Percentiles rank a stretch among this genome's conserved stretches.
Conservation (phyloP, 1,139 yeast genomes). For the Kodamaea fungicola region DNA sequence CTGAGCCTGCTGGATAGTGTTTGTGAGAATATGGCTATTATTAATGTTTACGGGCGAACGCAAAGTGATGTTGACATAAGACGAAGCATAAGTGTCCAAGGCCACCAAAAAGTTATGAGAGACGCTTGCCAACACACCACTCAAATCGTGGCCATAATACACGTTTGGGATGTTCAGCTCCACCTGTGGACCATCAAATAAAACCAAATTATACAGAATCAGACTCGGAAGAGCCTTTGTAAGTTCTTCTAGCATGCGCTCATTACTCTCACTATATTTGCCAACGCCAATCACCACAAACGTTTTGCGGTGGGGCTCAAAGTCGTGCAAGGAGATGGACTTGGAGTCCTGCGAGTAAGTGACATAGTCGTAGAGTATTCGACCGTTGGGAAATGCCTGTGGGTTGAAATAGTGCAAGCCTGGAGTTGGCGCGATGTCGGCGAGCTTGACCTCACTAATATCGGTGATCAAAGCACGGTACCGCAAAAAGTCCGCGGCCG, state of each 20-base stretch:
- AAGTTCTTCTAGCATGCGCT: conserved; percentile 23
- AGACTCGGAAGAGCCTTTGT: conserved; percentile 49
- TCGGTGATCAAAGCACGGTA: conserved; percentile 45
- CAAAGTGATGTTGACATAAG: conserved; percentile 66
- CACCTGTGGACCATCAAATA: conserved; percentile 50
- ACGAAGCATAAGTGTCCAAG: conserved; percentile 65
- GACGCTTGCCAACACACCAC: conserved; percentile 49
- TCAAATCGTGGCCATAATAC: conserved; percentile 24
- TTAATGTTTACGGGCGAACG: conserved; percentile 70
- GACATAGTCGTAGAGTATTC: conserved; percentile 56
- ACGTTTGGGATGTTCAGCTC: conserved; percentile 15
- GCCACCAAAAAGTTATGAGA: conserved; percentile 60
- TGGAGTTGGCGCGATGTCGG: conserved; percentile 69
- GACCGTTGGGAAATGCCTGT: conserved; percentile 77
- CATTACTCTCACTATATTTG: conserved; percentile 27
- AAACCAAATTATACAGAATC: conserved; percentile 59
- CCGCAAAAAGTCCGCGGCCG: conserved; percentile 42
- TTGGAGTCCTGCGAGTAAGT: conserved; percentile 53
- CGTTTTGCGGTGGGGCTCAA: conserved; percentile 83
- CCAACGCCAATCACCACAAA: conserved; percentile 67
- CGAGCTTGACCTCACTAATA: conserved; percentile 63
- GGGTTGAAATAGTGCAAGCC: conserved; percentile 68
- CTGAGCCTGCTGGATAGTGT: conserved; percentile 52
- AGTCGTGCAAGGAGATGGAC: conserved; percentile 67
- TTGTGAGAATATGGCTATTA: conserved; percentile 47